These are phyloP conservation scores for Osmanthus fragrans DNA, from an alignment of 257 asterid genomes.

Conservation along the genomic window DNA sequence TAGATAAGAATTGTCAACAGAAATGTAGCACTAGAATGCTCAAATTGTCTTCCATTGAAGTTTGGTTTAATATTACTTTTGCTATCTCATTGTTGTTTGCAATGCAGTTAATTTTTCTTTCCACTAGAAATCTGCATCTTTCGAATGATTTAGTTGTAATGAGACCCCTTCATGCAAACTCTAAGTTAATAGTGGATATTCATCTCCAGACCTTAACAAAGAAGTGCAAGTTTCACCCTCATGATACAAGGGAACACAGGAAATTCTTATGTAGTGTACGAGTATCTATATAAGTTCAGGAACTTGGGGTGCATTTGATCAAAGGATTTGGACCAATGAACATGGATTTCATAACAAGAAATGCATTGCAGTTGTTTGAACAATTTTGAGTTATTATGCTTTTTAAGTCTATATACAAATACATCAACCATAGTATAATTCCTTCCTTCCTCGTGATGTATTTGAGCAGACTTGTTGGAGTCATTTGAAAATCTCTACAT, in stretches of 20 bases:
- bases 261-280: not conserved
- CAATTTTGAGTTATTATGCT: not conserved
- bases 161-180: not conserved
- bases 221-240: not conserved
- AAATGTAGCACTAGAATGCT: not conserved
- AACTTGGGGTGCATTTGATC: not conserved
- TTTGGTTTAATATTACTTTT: not conserved
- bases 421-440: not conserved
- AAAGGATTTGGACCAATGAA: conserved; percentile 21
- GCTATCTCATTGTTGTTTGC: not conserved
- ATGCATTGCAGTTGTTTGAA: not conserved
- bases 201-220: not conserved
- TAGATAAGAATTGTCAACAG: not conserved
- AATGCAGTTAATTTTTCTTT: not conserved
- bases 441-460: not conserved
- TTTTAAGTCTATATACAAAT: too few species aligned
- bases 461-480: not conserved
- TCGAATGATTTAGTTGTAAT: not conserved
- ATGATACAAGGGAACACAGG: not conserved
- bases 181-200: not conserved
- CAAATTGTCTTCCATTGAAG: not conserved
- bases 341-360: conserved; percentile 23
- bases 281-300: not conserved
- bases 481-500: not conserved
- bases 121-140: not conserved